A percentile compares a stretch with the other conserved stretches of the same genome.
Conservation (phyloP, 352 stramenopile genomes). For the Phytophthora capsici region DNA sequence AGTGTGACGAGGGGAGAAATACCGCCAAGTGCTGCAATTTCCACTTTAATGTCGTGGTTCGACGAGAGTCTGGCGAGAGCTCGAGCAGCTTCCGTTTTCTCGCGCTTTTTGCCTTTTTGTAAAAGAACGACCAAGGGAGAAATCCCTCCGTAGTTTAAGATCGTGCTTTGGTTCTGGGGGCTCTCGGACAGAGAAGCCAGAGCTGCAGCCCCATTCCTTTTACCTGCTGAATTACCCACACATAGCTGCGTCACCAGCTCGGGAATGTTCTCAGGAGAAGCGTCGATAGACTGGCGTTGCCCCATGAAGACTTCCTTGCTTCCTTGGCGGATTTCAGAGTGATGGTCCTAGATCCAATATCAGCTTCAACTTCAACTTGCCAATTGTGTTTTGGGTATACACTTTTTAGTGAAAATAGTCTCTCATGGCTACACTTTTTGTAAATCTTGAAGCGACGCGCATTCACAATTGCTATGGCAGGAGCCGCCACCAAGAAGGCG, state of each 20-base stretch:
- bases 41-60: too few relatives aligned
- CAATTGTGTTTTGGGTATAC: neutral
- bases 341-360: neutral
- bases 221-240: neutral
- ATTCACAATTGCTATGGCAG: conserved; percentile 11
- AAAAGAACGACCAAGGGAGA: neutral
- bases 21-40: neutral
- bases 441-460: conserved; percentile 31
- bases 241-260: neutral
- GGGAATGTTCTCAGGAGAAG: neutral
- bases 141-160: neutral
- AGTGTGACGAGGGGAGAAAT: neutral
- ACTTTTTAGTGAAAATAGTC: too few relatives aligned
- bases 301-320: neutral
- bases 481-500: conserved; percentile 19
- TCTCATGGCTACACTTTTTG: neutral
- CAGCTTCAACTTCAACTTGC: too few relatives aligned
- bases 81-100: too few relatives aligned
- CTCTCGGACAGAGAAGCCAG: neutral
- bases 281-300: neutral
- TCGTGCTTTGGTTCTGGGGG: neutral
- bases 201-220: neutral
- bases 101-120: too few relatives aligned
- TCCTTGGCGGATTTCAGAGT: neutral
- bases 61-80: too few relatives aligned